Evolutionary conservation across 2,329 filamentous ascomycete genomes (phyloP), one percentile per base, ranked within the genome.

Genomic region (Xylaria arbuscula): DNA sequence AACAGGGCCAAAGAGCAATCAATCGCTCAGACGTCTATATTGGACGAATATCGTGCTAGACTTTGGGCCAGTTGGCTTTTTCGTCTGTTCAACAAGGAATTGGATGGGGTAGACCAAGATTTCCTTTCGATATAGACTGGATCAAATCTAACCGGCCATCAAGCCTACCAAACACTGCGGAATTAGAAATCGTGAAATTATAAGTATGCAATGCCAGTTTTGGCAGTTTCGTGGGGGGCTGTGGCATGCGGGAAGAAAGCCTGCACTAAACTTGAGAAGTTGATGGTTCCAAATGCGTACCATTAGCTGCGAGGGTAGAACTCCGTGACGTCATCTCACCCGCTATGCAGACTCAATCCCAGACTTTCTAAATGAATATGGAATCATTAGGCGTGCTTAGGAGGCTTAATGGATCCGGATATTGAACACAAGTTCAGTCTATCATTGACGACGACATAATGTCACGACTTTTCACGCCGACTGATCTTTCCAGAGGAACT

Each of bases 251-350:
- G 11, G 28, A 28, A 34, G 17, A 24, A 48, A 48, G 45, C 9
- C n/a, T 48, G 10, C 11, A 19, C 45, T 28, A 48, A 48, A 24
- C 2, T 8, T 24, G 19, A 22, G n/a, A 48, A 22, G 22, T 9
- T 24, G 15, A 51, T 45, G 10, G 8, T n/a, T 17, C 32, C 11
- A 19, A 45, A 45, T 34, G 58, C 45, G 24, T 53, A 58, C 62
- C 38, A 58, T 15, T 10, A 11, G 34, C 62, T 34, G 10, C 45
- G 45, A 34, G 54, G 45, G 9, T 50, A 34, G 19, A 54, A 54
- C 19, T 15, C 19, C 45, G 48, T 64, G 1, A 9, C 1, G 22
- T 64, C 61, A 58, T 64, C 45, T 34, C 54, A 64, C 51, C 62
- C 54, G 22, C 45, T 64, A n/a, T 45, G 36, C 8, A 17, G 9